phyloP scores from a whole-genome alignment of 164 flowering plant species.

The Chimonanthus salicifolius region DNA sequence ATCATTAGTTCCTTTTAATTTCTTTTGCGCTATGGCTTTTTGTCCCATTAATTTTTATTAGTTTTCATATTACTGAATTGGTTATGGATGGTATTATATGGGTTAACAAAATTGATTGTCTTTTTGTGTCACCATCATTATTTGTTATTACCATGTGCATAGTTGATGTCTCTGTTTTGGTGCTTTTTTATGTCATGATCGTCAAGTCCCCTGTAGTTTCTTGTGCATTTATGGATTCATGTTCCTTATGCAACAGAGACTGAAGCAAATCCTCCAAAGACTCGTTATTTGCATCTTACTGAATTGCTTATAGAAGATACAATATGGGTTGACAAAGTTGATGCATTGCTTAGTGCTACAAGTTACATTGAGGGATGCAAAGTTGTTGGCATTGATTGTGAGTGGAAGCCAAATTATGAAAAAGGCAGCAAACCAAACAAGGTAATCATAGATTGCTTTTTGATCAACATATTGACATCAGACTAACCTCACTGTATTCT shows the following conservation, averaged over 20 bases:
- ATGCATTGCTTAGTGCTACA: constrained; percentile 54
- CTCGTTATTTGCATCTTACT: constrained; percentile 44
- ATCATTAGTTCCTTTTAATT: too few relatives aligned
- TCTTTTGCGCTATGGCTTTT: too few relatives aligned
- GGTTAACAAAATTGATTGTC: too few relatives aligned
- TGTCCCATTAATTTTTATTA: too few relatives aligned
- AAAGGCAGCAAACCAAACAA: constrained; percentile 81
- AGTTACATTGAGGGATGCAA: constrained; percentile 56
- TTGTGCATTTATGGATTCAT: neutral
- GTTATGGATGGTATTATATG: too few relatives aligned
- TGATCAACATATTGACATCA: neutral
- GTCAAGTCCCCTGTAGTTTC: too few relatives aligned
- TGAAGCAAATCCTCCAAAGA: constrained; percentile 28
- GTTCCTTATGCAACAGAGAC: constrained; percentile 32
- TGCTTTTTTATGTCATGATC: too few relatives aligned
- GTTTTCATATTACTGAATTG: too few relatives aligned
- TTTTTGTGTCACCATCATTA: too few relatives aligned
- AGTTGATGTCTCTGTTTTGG: too few relatives aligned
- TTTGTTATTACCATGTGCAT: too few relatives aligned
- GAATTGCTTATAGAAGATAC: constrained; percentile 59
- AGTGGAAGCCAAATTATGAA: constrained; percentile 90
- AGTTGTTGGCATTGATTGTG: constrained; percentile 90
- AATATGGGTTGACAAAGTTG: constrained; percentile 74
- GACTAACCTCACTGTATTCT: neutral
- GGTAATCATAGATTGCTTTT: constrained; percentile 31